These are phyloP conservation scores for Lactarius hengduanensis DNA, from an alignment of 768 basidiomycete genomes.

Conservation along the genomic window DNA sequence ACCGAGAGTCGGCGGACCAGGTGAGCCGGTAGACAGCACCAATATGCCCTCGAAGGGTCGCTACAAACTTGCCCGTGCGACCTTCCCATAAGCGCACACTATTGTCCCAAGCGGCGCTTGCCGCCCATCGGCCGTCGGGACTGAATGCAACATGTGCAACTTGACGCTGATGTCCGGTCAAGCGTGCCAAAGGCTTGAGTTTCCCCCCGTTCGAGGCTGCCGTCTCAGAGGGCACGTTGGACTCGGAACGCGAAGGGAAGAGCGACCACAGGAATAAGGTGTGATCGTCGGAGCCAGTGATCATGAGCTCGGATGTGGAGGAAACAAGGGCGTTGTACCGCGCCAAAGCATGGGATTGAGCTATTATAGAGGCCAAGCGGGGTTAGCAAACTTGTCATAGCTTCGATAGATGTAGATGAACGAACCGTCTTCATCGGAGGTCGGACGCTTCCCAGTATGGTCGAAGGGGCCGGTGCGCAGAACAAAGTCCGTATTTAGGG, in stretches of 20 bases:
- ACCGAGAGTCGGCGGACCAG: constrained; percentile 92
- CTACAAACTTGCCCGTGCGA: constrained; percentile 80
- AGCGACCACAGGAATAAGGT: constrained; percentile 95
- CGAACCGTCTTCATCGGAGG: constrained; percentile 79
- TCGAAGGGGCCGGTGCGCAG: constrained; percentile 95
- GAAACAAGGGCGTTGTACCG: constrained; percentile 74
- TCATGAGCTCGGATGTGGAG: constrained; percentile 72
- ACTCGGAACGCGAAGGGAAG: constrained; percentile 50
- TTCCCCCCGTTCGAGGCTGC: constrained; percentile 44
- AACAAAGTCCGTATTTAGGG: constrained; percentile 93
- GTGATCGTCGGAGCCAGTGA: constrained; percentile 97
- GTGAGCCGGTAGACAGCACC: constrained; percentile 91
- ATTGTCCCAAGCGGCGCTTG: constrained; percentile 88
- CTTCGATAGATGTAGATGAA: background rate
- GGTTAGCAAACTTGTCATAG: constrained; percentile 7
- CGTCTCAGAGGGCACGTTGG: constrained; percentile 37
- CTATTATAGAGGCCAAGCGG: constrained; percentile 39
- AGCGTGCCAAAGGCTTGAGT: constrained; percentile 68
- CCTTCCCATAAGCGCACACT: constrained; percentile 93
- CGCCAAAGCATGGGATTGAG: constrained; percentile 68
- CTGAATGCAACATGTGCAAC: constrained; percentile 93
- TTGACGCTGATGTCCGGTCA: constrained; percentile 95
- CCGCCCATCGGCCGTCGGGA: constrained; percentile 90
- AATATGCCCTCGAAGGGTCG: constrained; percentile 88
- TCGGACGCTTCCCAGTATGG: constrained; percentile 75